These are phyloP conservation scores for Carex sylvatica DNA, from an alignment of 202 grass and related monocot genomes.

Conservation along the genomic window DNA sequence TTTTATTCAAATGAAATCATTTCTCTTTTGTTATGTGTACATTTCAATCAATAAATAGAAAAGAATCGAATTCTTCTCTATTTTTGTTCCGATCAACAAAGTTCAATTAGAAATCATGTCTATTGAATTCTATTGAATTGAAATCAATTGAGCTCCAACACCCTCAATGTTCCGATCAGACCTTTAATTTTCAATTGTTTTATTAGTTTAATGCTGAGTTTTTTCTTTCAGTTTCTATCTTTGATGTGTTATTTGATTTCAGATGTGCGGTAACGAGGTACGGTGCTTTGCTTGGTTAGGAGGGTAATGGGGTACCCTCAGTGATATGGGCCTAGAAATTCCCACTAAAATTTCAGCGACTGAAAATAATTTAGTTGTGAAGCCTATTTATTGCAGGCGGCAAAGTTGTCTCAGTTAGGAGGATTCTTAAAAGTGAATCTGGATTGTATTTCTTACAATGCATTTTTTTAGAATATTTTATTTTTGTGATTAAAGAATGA, in stretches of 20 bases:
- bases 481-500: too few species aligned
- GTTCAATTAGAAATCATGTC: too few species aligned
- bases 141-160: too few species aligned
- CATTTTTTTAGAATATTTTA: too few species aligned
- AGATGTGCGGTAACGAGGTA: constrained; percentile 98
- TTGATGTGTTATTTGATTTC: constrained; percentile 36
- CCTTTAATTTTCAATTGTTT: background rate
- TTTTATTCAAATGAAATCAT: too few species aligned
- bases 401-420: background rate
- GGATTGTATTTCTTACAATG: background rate
- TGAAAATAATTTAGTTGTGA: constrained; percentile 29
- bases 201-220: background rate
- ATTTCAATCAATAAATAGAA: too few species aligned
- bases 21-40: too few species aligned
- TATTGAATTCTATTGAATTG: too few species aligned
- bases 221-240: background rate
- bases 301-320: too few species aligned
- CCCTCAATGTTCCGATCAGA: too few species aligned
- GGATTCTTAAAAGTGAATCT: background rate
- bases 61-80: too few species aligned
- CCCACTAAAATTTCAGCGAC: constrained; percentile 74
- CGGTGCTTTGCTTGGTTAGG: constrained; percentile 86
- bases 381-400: background rate
- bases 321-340: constrained; percentile 58
- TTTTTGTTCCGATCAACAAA: too few species aligned